These are phyloP conservation scores for Triticum timopheevii DNA, from an alignment of 176 grass and related monocot species.

Conservation along the genomic window DNA sequence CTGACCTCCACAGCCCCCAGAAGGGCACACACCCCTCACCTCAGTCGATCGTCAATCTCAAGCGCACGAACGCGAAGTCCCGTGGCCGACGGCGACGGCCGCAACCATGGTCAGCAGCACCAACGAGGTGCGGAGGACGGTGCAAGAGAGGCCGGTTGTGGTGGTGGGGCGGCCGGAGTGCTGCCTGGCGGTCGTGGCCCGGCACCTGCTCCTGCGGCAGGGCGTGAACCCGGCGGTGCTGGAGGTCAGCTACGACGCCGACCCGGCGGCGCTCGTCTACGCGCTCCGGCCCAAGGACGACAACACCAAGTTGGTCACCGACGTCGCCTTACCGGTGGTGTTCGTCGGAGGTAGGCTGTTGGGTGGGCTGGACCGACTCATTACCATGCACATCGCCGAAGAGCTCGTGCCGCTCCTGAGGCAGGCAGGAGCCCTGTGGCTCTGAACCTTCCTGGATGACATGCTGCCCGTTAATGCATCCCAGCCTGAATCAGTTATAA, in stretches of 20 bases:
- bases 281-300: slow-evolving; percentile 13
- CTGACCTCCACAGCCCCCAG: not conserved
- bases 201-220: slow-evolving; percentile 57
- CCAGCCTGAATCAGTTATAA: not conserved
- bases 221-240: slow-evolving; percentile 59
- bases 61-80: not conserved
- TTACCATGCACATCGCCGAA: slow-evolving; percentile 72
- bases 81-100: not conserved
- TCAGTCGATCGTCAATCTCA: not conserved
- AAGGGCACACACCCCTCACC: not conserved
- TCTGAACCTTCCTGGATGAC: slow-evolving; percentile 17
- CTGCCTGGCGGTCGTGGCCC: slow-evolving; percentile 73
- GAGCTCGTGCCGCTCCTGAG: slow-evolving; percentile 70
- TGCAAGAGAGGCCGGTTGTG: slow-evolving; percentile 64
- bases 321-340: slow-evolving; percentile 44
- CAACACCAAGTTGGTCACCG: not conserved
- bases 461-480: not conserved
- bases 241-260: slow-evolving; percentile 61
- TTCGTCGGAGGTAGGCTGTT: slow-evolving; percentile 73
- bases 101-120: not conserved
- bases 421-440: slow-evolving; percentile 74
- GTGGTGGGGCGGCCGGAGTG: slow-evolving; percentile 64
- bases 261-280: slow-evolving; percentile 36
- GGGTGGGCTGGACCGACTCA: slow-evolving; percentile 65
- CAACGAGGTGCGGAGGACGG: slow-evolving; percentile 40